Percentiles rank a stretch among this genome's conserved stretches.
phyloP scores from a whole-genome alignment of 192 early-diverging fungal species.

The Chytriomyces confervae region DNA sequence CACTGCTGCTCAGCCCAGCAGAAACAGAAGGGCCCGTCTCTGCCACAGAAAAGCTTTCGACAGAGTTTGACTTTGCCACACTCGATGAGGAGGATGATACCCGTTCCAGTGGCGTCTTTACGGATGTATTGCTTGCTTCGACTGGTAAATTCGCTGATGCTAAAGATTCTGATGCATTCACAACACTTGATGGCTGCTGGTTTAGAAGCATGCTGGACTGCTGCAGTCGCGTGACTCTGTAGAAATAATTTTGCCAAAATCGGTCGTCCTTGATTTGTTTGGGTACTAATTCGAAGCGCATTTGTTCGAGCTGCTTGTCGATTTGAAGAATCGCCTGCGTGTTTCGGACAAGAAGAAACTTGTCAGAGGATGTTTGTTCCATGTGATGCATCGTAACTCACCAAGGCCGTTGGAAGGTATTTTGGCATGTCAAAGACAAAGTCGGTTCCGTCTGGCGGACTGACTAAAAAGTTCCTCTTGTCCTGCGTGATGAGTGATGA shows the following conservation, averaged over 20 bases:
- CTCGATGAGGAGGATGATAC: neutral
- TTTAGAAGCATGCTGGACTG: conserved; percentile 1
- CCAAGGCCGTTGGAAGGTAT: conserved; percentile 56
- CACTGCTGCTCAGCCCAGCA: neutral
- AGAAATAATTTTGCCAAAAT: conserved; percentile 78
- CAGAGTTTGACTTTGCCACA: neutral
- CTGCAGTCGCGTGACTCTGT: conserved; percentile 59
- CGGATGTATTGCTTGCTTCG: neutral
- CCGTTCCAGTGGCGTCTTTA: neutral
- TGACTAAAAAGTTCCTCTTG: conserved; percentile 65
- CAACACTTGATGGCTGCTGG: neutral
- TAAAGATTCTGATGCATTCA: neutral
- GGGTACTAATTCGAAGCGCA: conserved; percentile 73
- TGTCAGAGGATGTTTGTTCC: neutral
- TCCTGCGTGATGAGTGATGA: conserved; percentile 44
- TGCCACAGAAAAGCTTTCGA: neutral
- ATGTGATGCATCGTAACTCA: neutral
- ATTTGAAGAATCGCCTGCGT: conserved; percentile 58
- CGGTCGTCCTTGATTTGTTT: conserved; percentile 64
- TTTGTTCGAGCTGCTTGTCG: conserved; percentile 60
- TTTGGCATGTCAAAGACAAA: conserved; percentile 68
- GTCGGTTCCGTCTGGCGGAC: conserved; percentile 64
- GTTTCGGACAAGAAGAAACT: neutral
- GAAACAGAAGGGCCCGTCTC: neutral
- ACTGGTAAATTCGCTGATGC: too few species aligned